Base-by-base conservation (phyloP, 2,329 filamentous ascomycete species). In the Xylariaceae sp. region DNA sequence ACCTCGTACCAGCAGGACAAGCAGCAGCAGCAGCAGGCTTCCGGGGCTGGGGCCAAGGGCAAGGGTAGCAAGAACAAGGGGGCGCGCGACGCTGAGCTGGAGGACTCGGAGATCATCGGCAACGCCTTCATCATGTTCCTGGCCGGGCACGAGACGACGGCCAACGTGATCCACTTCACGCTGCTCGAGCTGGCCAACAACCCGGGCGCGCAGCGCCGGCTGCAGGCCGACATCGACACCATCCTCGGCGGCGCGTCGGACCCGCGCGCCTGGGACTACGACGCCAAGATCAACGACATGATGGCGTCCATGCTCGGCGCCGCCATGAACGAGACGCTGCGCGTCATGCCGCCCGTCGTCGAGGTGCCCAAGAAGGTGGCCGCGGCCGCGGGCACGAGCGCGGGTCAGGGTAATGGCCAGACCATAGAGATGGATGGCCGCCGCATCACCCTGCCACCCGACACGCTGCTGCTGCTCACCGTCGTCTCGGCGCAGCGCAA, bases 91-190 rank as follows among this genome's bases (percentile, higher is more conserved):
- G 60, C 57, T 12, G 53, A 57, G 13, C 56, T 82, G 13, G 65
- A 60, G 5, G 72, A 78, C 43, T 67, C 68, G 3, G 81, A 88
- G 36, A 80, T 89, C 37, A 61, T 83, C 19, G 82, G 82, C 25
- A 88, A 89, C 50, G 76, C 81, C 17, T 81, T 80, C 41, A 66
- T 80, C 48, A 75, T 78, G 60, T 67, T 75, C 40, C 64, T 89
- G 1, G 84, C 85, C 1, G 85, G 85, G 5, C 83, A 92, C 57
- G 85, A 92, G 58, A 92, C 84, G 2, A 82, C 82, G 2, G 83
- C 83, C 27, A 86, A 84, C 55, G 72, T 75, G 5, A 66, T 88
- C 30, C 80, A 89, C 59, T 88, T 84, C 52, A 69, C 77, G 2
- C 57, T 88, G 6, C 53, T 87, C 22, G 70, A 77, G 47, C 70